Conservation (phyloP, 2,329 filamentous ascomycete genomes). For the Fusarium albidum region DNA sequence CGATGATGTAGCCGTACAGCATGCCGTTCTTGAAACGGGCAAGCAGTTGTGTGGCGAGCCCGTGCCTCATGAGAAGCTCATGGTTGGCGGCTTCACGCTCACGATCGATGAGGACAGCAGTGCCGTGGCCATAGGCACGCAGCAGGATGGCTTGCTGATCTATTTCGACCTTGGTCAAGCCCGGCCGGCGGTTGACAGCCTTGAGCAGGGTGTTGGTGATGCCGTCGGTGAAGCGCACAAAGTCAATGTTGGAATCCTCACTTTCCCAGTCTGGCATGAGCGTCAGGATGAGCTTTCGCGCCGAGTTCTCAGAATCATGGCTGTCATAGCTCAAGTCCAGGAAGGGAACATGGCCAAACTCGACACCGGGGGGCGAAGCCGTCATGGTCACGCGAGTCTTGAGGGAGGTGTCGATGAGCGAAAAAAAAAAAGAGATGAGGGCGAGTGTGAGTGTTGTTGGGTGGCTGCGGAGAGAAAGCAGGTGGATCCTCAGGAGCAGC, state of each 20-base stretch:
- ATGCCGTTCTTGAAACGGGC: conserved; percentile 96
- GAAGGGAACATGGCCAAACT: conserved; percentile 60
- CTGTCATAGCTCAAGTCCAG: conserved; percentile 83
- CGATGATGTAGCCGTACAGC: conserved; percentile 89
- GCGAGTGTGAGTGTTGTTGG: conserved; percentile 13
- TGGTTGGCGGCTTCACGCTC: conserved; percentile 84
- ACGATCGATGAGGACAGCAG: conserved; percentile 94
- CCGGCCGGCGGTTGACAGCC: conserved; percentile 72
- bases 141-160: conserved; percentile 88
- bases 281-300: conserved; percentile 78
- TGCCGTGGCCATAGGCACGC: conserved; percentile 92
- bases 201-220: conserved; percentile 96
- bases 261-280: conserved; percentile 85
- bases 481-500: conserved; percentile 3
- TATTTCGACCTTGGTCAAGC: conserved; percentile 74
- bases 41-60: conserved; percentile 85
- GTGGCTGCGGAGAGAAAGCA: conserved; percentile 4
- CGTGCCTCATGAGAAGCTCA: conserved; percentile 82
- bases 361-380: conserved; percentile 43
- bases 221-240: conserved; percentile 93
- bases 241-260: conserved; percentile 77
- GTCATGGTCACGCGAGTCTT: conserved; percentile 43
- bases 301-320: conserved; percentile 79
- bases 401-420: conserved; percentile 14
- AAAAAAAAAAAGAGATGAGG: conserved; percentile 15